Evolutionary conservation across 164 flowering plant species (phyloP), one percentile per base, ranked within the genome.

Genomic region (Macadamia tetraphylla): DNA sequence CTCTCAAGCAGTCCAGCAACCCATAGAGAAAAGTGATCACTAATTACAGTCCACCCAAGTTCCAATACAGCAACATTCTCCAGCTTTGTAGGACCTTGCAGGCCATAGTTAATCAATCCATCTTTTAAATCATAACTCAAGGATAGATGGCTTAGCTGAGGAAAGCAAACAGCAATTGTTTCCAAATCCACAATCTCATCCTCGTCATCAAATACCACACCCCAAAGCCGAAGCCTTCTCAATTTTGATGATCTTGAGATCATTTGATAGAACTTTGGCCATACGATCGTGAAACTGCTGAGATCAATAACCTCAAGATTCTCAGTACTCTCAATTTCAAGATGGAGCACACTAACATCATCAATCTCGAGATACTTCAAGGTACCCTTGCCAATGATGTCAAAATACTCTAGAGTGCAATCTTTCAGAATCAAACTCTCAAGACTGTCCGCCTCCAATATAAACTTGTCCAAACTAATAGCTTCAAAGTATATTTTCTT

Each of bases 291-390:
- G 80, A 87, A 91, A 79, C 85, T 88, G 76, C 87, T 89, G n/a
- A 91, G 79, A 78, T 94, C 97, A 29, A 94, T 87, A 62, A 84
- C 71, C 81, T 91, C 97, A 65, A 94, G 89, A 79, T 85, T 84
- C 60, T 94, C 94, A 42, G 75, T 60, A 73, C 67, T 77, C 70
- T 91, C 98, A 71, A 91, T 86, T 71, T 94, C 93, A 62, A 94
- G 83, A 78, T 89, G 89, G 49, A 82, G 74, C 32, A 90, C 89
- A 77, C 93, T 88, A 42, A 88, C 94, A 82, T 91, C 95, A 74
- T 94, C 97, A 65, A 94, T 78, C 78, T 81, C 86, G 57, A 94
- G 81, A 68, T 73, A 72, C 73, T 73, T 86, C 80, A 90, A 75
- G 23, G 84, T 71, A 42, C 93, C 93, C 66, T 91, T 91, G 10